Evolutionary conservation across 2,329 filamentous ascomycete genomes (phyloP), one percentile per base, ranked within the genome.

Genomic region (Fragosphaeria purpurea): DNA sequence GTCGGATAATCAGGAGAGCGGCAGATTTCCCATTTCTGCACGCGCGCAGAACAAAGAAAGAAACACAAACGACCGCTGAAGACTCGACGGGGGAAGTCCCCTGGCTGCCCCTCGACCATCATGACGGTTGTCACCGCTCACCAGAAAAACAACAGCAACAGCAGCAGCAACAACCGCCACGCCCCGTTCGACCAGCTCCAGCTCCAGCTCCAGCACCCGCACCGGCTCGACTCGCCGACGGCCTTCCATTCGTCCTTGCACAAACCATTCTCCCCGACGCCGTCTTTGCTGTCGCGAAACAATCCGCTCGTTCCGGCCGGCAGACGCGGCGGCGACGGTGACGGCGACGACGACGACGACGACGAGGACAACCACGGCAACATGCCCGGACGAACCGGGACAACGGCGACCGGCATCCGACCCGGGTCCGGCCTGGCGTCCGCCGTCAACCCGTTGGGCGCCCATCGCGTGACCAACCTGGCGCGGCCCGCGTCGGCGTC

Each of bases 121-220:
- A 54, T 54, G 52, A 54, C 52, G 43, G 49, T 48, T 43, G 32
- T 48, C 41, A 46, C 59, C 51, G 22, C 22, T 22, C 22, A 22
- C 22, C 22, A 22, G 22, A 22, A 22, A 22, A 22, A 22, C 22
- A 51, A 52, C 47, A 56, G 32, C 11, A 12, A 12, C 13, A 47
- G n/a, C 41, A 41, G 31, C 9, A 44, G 32, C 31, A 7, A 11
- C 40, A 12, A 30, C 40, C 52, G 45, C 52, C 43, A 38, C 43
- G 41, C 37, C 5, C 52, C 40, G 22, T 41, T 51, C 35, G 49
- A 50, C 46, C 48, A 50, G 38, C 44, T n/a, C 22, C n/a, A 30
- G 9, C n/a, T 30, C n/a, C n/a, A 5, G n/a, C 41, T 9, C 41
- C 5, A 22, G n/a, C 7, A 22, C 13, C 7, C 10, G 7, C 7